Percentiles rank a stretch among this genome's conserved stretches.
Evolutionary conservation across 192 early-diverging fungal genomes (phyloP).

Genomic region (Backusella liffmaniae): DNA sequence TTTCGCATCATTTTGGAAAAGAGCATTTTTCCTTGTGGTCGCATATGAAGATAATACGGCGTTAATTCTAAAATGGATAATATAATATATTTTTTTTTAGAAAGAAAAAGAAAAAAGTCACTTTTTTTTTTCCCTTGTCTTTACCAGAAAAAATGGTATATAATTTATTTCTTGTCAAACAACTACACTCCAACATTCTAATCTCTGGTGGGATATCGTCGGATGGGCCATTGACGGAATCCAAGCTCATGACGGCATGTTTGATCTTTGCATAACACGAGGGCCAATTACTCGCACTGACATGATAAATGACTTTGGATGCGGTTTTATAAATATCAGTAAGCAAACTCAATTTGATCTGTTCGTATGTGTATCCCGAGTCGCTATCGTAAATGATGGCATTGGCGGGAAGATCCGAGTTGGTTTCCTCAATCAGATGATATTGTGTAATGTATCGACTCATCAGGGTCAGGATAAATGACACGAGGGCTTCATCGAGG

Average conservation of each 20-base stretch:
- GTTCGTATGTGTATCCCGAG: conserved; percentile 24
- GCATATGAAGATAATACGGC: conserved; percentile 51
- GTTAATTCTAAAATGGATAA: conserved; percentile 40
- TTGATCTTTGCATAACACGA: conserved; percentile 70
- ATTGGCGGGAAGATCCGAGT: neutral
- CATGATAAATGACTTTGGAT: conserved; percentile 78
- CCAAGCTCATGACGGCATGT: conserved; percentile 10
- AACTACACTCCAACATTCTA: conserved; percentile 26
- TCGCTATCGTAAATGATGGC: neutral
- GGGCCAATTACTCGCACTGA: conserved; percentile 87
- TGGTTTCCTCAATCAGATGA: conserved; percentile 23
- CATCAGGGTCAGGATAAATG: conserved; percentile 20
- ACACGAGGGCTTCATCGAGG: conserved; percentile 60
- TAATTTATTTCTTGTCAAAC: conserved; percentile 15
- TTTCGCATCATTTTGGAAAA: conserved; percentile 75
- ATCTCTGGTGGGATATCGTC: conserved; percentile 20
- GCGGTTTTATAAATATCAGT: conserved; percentile 76
- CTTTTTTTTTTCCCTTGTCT: neutral
- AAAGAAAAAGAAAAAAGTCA: neutral
- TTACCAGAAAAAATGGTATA: conserved; percentile 25
- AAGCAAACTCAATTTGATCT: conserved; percentile 33
- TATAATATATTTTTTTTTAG: too few species aligned
- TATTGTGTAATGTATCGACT: conserved; percentile 19
- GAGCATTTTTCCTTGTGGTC: conserved; percentile 62
- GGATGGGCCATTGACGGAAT: neutral